Percentiles rank a stretch among this genome's conserved stretches.
Evolutionary conservation across 352 stramenopile genomes (phyloP).

Genomic region (Pythium brassicae): DNA sequence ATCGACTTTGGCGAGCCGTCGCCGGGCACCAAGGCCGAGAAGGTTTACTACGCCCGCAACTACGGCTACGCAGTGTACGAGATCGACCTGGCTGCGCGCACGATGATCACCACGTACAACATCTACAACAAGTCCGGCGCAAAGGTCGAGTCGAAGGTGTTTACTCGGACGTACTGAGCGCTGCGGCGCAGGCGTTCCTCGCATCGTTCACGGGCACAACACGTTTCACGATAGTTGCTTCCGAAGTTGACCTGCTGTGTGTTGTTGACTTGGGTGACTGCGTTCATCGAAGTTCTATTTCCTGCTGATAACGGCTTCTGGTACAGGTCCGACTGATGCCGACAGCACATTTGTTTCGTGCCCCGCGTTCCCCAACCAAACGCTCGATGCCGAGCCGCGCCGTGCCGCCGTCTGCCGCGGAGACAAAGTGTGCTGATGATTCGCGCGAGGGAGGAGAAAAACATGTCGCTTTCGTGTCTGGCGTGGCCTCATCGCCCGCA

Average conservation of each 20-base stretch:
- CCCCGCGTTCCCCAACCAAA: too few species aligned
- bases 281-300: too few species aligned
- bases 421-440: neutral
- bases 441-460: neutral
- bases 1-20: conserved; percentile 23
- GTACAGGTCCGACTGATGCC: too few species aligned
- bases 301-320: too few species aligned
- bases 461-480: neutral
- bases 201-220: too few species aligned
- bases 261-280: too few species aligned
- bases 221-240: too few species aligned
- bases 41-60: conserved; percentile 29
- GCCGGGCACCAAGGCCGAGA: conserved; percentile 21
- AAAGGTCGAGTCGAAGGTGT: conserved; percentile 24
- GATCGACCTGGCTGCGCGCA: conserved; percentile 16
- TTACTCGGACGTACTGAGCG: conserved; percentile 21
- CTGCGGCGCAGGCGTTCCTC: neutral
- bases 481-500: too few species aligned
- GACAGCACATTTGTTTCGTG: too few species aligned
- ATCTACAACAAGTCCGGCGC: conserved; percentile 27
- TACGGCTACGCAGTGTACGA: conserved; percentile 35
- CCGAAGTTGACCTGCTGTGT: too few species aligned
- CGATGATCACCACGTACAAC: conserved; percentile 31
- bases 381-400: neutral
- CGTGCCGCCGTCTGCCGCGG: neutral